Percentiles rank a stretch among this genome's conserved stretches.
Conservation (phyloP, 2,329 filamentous ascomycete species). For the Hymenoscyphus linearis region DNA sequence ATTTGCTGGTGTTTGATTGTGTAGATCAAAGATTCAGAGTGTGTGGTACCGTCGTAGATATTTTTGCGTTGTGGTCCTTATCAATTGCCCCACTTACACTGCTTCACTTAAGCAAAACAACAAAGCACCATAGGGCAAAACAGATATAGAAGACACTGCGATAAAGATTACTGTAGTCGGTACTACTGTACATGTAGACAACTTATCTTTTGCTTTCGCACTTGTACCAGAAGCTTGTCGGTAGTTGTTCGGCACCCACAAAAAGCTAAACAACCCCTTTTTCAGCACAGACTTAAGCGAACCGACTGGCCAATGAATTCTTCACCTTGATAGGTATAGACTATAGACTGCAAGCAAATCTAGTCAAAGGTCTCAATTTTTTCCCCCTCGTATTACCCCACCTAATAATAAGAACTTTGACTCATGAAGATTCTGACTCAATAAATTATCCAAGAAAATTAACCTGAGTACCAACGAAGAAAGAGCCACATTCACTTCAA, state of each 20-base stretch:
- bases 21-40: too few relatives aligned
- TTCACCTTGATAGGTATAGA: not conserved
- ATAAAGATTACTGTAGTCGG: too few relatives aligned
- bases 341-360: not conserved
- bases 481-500: not conserved
- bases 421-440: too few relatives aligned
- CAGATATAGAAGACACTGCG: too few relatives aligned
- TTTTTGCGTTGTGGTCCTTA: too few relatives aligned
- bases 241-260: not conserved
- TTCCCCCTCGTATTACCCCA: not conserved
- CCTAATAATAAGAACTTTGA: not conserved
- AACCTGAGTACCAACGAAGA: not conserved
- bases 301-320: not conserved
- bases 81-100: too few relatives aligned
- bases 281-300: not conserved
- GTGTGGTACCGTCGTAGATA: too few relatives aligned
- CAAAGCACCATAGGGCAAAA: too few relatives aligned
- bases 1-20: too few relatives aligned
- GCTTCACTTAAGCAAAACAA: too few relatives aligned
- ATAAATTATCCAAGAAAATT: too few relatives aligned
- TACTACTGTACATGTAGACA: not conserved
- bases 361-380: not conserved
- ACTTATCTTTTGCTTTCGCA: not conserved
- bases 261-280: not conserved
- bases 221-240: not conserved